phyloP scores from a whole-genome alignment of 495 filamentous ascomycete species.

The Stereocaulon alpinum region DNA sequence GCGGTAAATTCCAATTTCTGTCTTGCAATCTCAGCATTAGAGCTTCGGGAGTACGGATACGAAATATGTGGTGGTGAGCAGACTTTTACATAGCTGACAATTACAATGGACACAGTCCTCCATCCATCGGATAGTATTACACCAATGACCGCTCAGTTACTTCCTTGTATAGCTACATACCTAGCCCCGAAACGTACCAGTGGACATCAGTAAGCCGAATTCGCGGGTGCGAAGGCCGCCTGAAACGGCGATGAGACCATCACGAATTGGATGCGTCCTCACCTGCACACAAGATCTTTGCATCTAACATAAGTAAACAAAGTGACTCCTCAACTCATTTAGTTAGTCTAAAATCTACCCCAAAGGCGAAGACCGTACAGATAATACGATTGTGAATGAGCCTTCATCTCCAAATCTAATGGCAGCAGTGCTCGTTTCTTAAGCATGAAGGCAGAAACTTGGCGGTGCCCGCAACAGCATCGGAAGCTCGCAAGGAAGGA shows the following conservation, averaged over 20 bases:
- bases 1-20: neutral
- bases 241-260: no score
- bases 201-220: no score
- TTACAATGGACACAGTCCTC: no score
- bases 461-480: neutral
- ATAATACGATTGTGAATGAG: neutral
- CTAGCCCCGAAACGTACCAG: no score
- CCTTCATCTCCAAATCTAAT: neutral
- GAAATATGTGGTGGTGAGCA: slow-evolving; percentile 9
- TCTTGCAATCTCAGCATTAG: slow-evolving; percentile 6
- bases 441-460: neutral
- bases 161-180: no score
- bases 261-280: no score
- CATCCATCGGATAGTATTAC: no score
- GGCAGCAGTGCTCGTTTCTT: neutral
- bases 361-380: slow-evolving; percentile 12
- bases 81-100: neutral
- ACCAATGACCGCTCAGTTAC: no score
- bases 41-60: slow-evolving; percentile 7
- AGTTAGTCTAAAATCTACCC: slow-evolving; percentile 6
- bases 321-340: no score
- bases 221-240: no score
- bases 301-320: no score
- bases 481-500: neutral
- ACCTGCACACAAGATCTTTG: no score